phyloP scores from a whole-genome alignment of 345 rosid genomes.

The Sapria himalayana region DNA sequence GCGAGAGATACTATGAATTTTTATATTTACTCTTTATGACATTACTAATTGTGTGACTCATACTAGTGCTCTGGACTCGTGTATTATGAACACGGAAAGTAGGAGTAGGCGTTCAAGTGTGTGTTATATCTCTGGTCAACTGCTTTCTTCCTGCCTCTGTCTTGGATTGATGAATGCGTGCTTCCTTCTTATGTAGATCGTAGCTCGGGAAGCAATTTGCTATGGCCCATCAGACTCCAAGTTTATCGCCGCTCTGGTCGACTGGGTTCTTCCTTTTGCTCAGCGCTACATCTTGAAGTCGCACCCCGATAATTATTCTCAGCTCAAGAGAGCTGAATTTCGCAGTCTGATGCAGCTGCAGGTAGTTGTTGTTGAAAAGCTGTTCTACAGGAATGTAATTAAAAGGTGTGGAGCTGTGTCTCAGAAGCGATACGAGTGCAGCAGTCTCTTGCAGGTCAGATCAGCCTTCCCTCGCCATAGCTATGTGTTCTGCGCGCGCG shows the following conservation, averaged over 20 bases:
- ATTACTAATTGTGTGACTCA: too few species aligned
- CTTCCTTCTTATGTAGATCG: slow-evolving; percentile 27
- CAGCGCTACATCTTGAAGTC: slow-evolving; percentile 56
- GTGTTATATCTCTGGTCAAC: too few species aligned
- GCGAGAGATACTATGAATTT: too few species aligned
- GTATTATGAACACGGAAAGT: too few species aligned
- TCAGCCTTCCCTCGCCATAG: background rate
- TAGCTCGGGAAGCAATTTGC: slow-evolving; percentile 53
- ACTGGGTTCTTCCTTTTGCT: slow-evolving; percentile 90
- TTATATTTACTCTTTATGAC: too few species aligned
- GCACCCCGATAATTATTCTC: slow-evolving; percentile 33
- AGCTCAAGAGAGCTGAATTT: slow-evolving; percentile 29
- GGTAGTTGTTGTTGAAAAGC: slow-evolving; percentile 42
- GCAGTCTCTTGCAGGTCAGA: slow-evolving; percentile 52
- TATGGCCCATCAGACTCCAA: slow-evolving; percentile 28
- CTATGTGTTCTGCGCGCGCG: too few species aligned
- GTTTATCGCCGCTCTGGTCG: slow-evolving; percentile 32
- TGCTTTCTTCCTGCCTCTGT: background rate
- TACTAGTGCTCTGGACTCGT: too few species aligned
- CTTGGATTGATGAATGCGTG: too few species aligned
- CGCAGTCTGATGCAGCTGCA: slow-evolving; percentile 21
- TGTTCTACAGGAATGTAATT: slow-evolving; percentile 46
- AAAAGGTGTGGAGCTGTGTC: slow-evolving; percentile 25
- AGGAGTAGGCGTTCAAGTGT: too few species aligned
- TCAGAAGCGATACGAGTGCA: slow-evolving; percentile 30